A percentile compares a stretch with the other conserved stretches of the same genome.
These are phyloP conservation scores for Nigrospora oryzae DNA, from an alignment of 2,329 filamentous ascomycete species.

Conservation along the genomic window DNA sequence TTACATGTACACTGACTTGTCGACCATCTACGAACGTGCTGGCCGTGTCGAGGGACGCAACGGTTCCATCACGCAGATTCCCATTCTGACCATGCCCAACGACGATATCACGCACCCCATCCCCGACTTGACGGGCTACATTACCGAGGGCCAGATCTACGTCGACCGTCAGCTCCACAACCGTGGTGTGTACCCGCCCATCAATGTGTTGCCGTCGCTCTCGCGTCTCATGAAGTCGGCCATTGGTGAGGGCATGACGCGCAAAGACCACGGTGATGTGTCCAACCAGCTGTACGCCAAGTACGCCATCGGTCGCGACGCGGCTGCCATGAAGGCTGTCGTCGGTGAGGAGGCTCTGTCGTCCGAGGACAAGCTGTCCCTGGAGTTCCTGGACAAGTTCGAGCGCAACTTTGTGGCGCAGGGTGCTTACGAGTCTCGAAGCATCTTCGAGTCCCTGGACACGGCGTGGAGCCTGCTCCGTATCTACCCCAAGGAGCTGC, in stretches of 20 bases:
- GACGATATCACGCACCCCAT: conserved; percentile 99
- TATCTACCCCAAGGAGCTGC: conserved; percentile 95
- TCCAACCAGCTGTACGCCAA: conserved; percentile 99
- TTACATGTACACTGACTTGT: conserved; percentile 99
- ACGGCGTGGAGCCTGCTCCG: conserved; percentile 92
- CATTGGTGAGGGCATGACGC: conserved; percentile 94
- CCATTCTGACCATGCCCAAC: conserved; percentile 99
- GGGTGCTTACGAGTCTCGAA: conserved; percentile 83
- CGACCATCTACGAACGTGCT: conserved; percentile 98
- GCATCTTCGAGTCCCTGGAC: conserved; percentile 89
- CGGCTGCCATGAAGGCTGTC: conserved; percentile 97
- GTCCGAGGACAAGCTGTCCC: conserved; percentile 90
- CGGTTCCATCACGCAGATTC: conserved; percentile 97
- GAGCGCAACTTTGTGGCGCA: conserved; percentile 92
- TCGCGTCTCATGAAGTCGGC: conserved; percentile 99
- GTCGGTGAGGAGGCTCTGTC: conserved; percentile 96
- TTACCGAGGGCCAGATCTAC: conserved; percentile 98
- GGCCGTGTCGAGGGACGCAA: conserved; percentile 95
- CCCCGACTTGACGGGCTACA: conserved; percentile 97
- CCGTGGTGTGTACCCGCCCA: conserved; percentile 96
- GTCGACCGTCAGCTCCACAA: conserved; percentile 90
- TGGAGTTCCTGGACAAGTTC: conserved; percentile 98
- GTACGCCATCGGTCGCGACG: conserved; percentile 97
- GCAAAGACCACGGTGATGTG: conserved; percentile 94
- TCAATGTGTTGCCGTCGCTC: conserved; percentile 95